Conservation (phyloP, 805 yeast species). For the Kluyveromyces lactis region DNA sequence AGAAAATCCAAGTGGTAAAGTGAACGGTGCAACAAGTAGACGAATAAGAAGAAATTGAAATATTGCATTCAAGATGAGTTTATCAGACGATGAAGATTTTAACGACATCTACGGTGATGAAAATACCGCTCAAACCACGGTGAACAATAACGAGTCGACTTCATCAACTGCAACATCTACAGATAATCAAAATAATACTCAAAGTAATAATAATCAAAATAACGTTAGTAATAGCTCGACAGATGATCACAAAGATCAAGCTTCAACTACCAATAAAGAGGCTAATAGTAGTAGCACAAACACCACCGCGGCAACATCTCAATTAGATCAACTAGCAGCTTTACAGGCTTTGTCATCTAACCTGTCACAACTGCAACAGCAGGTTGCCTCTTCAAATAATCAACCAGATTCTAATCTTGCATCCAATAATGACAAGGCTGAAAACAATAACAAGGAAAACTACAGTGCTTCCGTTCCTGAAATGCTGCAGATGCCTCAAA, state of each 20-base stretch:
- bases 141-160: conserved; percentile 12
- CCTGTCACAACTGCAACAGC: conserved; percentile 23
- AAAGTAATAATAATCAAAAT: conserved; percentile 7
- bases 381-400: conserved; percentile 13
- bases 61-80: conserved; percentile 6
- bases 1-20: too few species aligned
- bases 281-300: not conserved
- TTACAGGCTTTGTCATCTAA: conserved; percentile 29
- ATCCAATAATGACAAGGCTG: conserved; percentile 9
- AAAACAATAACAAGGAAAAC: conserved; percentile 5
- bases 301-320: conserved; percentile 9
- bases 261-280: conserved; percentile 5
- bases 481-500: conserved; percentile 11
- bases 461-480: conserved; percentile 15
- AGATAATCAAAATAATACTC: not conserved
- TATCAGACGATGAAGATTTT: conserved; percentile 87
- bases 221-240: conserved; percentile 9
- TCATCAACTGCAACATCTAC: conserved; percentile 13
- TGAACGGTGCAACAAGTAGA: too few species aligned
- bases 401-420: conserved; percentile 7
- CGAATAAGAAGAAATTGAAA: too few species aligned
- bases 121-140: conserved; percentile 7
- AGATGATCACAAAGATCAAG: conserved; percentile 9
- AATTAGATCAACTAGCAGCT: conserved; percentile 29
- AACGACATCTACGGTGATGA: conserved; percentile 71